Conservation (phyloP, 2,329 filamentous ascomycete genomes). For the Aspergillus brasiliensis region DNA sequence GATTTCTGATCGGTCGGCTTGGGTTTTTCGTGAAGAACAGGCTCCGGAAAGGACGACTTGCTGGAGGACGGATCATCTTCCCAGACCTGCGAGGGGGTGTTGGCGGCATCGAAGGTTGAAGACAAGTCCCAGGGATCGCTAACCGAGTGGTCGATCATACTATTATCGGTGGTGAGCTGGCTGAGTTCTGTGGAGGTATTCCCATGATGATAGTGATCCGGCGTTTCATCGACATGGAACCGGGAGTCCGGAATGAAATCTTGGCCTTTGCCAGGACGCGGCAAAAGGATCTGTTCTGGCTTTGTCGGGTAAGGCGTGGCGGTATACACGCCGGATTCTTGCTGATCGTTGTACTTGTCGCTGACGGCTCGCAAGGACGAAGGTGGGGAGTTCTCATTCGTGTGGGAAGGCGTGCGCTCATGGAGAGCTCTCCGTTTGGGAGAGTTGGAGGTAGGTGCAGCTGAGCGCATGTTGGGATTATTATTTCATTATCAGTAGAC, state of each 20-base stretch:
- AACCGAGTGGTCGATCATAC: conserved; percentile 29
- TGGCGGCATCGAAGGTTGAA: conserved; percentile 38
- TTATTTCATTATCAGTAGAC: conserved; percentile 35
- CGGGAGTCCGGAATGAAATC: conserved; percentile 34
- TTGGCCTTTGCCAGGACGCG: conserved; percentile 43
- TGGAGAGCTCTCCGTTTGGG: conserved; percentile 47
- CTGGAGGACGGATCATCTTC: conserved; percentile 41
- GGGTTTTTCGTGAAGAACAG: conserved; percentile 24
- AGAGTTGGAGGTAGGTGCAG: conserved; percentile 30
- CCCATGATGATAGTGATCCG: conserved; percentile 30
- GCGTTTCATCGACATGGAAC: conserved; percentile 35
- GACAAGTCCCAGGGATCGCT: conserved; percentile 40
- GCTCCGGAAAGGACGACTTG: conserved; percentile 38
- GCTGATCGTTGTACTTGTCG: conserved; percentile 30
- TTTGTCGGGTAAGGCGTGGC: conserved; percentile 51
- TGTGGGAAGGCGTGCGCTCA: conserved; percentile 50
- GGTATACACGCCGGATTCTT: conserved; percentile 43
- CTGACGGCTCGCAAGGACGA: conserved; percentile 41
- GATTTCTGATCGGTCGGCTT: conserved; percentile 25
- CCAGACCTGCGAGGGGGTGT: conserved; percentile 42
- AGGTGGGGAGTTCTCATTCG: conserved; percentile 44
- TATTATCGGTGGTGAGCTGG: conserved; percentile 27
- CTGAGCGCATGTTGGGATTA: conserved; percentile 37
- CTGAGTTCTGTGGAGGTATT: conserved; percentile 33
- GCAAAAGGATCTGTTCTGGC: conserved; percentile 48